Evolutionary conservation across 441 rosid genomes (phyloP).

Genomic region (Erodium moschatum): DNA sequence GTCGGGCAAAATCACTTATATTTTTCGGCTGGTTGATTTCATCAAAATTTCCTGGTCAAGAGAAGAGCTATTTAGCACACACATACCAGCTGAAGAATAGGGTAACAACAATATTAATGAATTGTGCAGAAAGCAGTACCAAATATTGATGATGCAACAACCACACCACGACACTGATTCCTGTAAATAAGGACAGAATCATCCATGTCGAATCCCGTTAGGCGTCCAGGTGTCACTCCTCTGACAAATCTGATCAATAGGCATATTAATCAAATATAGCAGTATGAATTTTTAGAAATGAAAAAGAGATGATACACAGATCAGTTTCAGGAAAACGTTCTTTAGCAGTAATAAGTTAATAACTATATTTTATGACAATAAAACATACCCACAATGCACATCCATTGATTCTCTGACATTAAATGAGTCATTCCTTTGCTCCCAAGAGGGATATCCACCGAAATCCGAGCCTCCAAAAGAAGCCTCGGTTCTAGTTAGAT

Average conservation of each 20-base stretch:
- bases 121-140: conserved; percentile 34
- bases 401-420: conserved; percentile 65
- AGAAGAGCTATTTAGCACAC: conserved; percentile 22
- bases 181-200: conserved; percentile 61
- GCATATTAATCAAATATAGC: conserved; percentile 6
- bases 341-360: background rate
- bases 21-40: conserved; percentile 68
- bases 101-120: conserved; percentile 12
- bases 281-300: background rate
- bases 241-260: conserved; percentile 52
- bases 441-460: conserved; percentile 76
- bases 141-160: conserved; percentile 82
- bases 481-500: conserved; percentile 37
- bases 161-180: conserved; percentile 71
- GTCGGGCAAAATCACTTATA: conserved; percentile 56
- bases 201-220: conserved; percentile 70
- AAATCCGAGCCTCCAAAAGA: conserved; percentile 77
- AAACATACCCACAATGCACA: conserved; percentile 73
- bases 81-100: conserved; percentile 12
- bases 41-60: conserved; percentile 68
- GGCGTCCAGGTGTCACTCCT: conserved; percentile 63
- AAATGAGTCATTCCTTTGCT: conserved; percentile 61
- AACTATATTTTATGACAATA: background rate
- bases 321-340: background rate
- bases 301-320: background rate